phyloP scores from a whole-genome alignment of 1,284 basidiomycete species.

The Lentinula novae-zelandiae region DNA sequence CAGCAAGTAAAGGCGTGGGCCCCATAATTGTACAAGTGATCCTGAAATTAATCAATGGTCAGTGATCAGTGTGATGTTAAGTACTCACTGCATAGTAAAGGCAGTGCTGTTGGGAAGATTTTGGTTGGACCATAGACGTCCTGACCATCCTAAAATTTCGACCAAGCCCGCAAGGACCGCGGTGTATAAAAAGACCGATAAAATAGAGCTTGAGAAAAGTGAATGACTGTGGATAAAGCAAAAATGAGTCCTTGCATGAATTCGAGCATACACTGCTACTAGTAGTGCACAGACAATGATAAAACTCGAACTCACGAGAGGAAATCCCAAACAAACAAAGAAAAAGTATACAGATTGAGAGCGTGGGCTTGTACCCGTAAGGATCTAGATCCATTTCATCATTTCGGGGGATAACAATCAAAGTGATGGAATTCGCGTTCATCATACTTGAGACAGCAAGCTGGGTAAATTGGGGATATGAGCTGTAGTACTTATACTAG shows the following conservation, averaged over 20 bases:
- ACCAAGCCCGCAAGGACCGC: constrained; percentile 42
- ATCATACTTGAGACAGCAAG: too few species aligned
- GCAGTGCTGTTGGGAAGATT: constrained; percentile 22
- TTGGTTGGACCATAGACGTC: constrained; percentile 33
- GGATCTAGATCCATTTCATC: constrained; percentile 5
- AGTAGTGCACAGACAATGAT: constrained; percentile 20
- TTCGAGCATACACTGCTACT: too few species aligned
- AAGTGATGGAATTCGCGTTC: too few species aligned
- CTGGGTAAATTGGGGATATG: too few species aligned
- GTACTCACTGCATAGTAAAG: constrained; percentile 31
- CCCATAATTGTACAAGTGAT: constrained; percentile 37
- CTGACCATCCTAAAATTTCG: constrained; percentile 50
- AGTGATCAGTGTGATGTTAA: neutral
- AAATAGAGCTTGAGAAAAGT: constrained; percentile 39
- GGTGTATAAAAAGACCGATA: constrained; percentile 46
- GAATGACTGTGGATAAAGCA: constrained; percentile 27
- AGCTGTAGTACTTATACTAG: too few species aligned
- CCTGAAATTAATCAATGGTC: constrained; percentile 20
- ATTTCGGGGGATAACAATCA: too few species aligned
- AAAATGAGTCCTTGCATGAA: neutral
- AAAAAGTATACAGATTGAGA: constrained; percentile 32
- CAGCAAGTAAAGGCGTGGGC: constrained; percentile 45
- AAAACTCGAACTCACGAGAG: constrained; percentile 27
- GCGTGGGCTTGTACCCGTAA: constrained; percentile 41
- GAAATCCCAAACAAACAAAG: constrained; percentile 37